Base-by-base conservation (phyloP, 495 filamentous ascomycete genomes). In the Podospora bellae-mahoneyi region DNA sequence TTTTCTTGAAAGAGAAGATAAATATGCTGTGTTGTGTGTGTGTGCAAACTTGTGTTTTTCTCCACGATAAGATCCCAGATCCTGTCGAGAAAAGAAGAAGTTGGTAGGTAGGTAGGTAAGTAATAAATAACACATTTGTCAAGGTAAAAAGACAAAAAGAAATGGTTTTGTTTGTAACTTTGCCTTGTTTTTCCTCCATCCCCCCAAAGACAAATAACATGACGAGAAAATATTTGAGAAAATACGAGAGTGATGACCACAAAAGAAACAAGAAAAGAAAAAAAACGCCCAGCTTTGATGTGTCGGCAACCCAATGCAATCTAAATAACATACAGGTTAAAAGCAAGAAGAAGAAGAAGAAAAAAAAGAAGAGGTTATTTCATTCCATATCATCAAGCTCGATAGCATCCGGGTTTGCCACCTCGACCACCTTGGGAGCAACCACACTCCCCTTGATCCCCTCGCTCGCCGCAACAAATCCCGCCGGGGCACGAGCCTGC, bases 391-490 rank as follows among this genome's bases (percentile, higher is more conserved):
- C 88, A 77, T 96, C 92, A 68, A 97, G 83, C 73, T 95, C 90
- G 76, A 96, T 96, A 20, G 91, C 92, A 76, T 97, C 94, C 15
- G 94, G 93, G 74, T 97, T 97, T 18, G 85, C 83, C 7, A 87
- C 80, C n/a, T 82, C 80, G 3, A 82, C 74, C 19, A 81, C 68
- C 23, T 77, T 74, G 64, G 72, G 73, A 18, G 30, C 19, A 23
- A 74, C 66, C 67, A 88, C 87, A 16, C 87, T 89, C n/a, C 87
- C 92, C 77, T 95, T 89, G 2, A 91, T 87, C 13, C 91, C 93
- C 53, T 86, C 90, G 72, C 85, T 91, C 34, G 94, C 89, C 54
- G 94, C 90, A 56, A 99, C 94, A 71, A 99, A 99, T 60, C 95
- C 95, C 26, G 89, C 83, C 0, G 96, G 95, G 2, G 94, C 94